These are phyloP conservation scores for Yarrowia phangngaensis DNA, from an alignment of 805 yeast species.

Conservation along the genomic window DNA sequence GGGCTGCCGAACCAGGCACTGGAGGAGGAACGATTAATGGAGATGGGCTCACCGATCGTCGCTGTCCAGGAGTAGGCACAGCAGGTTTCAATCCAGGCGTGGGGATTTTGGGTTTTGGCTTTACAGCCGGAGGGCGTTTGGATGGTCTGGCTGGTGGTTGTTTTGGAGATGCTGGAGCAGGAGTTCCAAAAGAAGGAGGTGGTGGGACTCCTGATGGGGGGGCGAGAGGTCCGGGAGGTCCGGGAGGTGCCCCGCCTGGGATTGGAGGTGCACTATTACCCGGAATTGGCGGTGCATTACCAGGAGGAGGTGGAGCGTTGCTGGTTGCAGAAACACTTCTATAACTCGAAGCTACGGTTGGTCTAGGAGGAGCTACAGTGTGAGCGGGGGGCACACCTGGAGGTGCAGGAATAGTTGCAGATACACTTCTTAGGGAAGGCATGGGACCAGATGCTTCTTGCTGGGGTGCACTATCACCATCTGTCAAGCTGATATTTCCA, in stretches of 20 bases:
- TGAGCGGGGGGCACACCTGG: slow-evolving; percentile 32
- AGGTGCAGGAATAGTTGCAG: slow-evolving; percentile 36
- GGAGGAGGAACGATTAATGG: slow-evolving; percentile 25
- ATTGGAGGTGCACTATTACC: slow-evolving; percentile 28
- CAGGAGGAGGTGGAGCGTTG: slow-evolving; percentile 27
- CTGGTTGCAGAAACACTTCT: slow-evolving; percentile 19
- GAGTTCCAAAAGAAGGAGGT: slow-evolving; percentile 29
- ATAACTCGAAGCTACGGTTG: slow-evolving; percentile 10
- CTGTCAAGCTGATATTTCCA: slow-evolving; percentile 36
- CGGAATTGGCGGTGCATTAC: slow-evolving; percentile 31
- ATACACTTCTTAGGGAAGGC: slow-evolving; percentile 26
- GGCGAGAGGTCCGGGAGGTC: background rate
- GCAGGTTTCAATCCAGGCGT: slow-evolving; percentile 22
- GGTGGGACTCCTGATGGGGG: slow-evolving; percentile 27
- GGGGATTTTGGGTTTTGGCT: slow-evolving; percentile 25
- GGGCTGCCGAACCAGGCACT: slow-evolving; percentile 28
- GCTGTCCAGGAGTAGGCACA: slow-evolving; percentile 15
- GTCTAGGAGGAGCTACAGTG: slow-evolving; percentile 28
- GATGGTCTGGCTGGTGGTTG: slow-evolving; percentile 21
- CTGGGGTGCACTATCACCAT: slow-evolving; percentile 34
- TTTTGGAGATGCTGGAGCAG: slow-evolving; percentile 25
- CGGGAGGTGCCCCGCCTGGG: slow-evolving; percentile 11
- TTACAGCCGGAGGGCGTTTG: slow-evolving; percentile 25
- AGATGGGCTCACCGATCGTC: slow-evolving; percentile 8
- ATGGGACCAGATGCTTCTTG: slow-evolving; percentile 33